phyloP scores from a whole-genome alignment of 352 stramenopile genomes.

The Pythium vanterpoolii region DNA sequence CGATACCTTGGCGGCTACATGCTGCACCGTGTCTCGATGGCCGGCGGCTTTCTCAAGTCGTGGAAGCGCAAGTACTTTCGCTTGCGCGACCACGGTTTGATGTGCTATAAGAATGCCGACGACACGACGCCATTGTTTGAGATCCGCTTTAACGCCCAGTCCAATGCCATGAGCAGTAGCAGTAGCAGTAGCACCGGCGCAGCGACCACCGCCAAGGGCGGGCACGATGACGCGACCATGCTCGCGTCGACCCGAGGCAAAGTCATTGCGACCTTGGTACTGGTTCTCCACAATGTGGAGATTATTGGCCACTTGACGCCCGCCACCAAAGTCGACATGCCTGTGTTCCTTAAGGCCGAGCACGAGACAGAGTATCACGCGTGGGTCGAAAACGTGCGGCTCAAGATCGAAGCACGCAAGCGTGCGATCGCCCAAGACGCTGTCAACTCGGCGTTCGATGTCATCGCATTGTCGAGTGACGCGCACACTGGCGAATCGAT shows the following conservation, averaged over 20 bases:
- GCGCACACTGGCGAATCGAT: slow-evolving; percentile 4
- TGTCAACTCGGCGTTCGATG: slow-evolving; percentile 16
- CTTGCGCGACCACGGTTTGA: slow-evolving; percentile 53
- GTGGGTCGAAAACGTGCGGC: slow-evolving; percentile 47
- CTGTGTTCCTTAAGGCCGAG: slow-evolving; percentile 50
- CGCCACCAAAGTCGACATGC: slow-evolving; percentile 38
- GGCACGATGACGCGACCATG: slow-evolving; percentile 13
- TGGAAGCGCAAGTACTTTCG: slow-evolving; percentile 77
- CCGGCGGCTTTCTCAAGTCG: slow-evolving; percentile 57
- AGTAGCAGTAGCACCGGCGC: no score
- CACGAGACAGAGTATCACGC: slow-evolving; percentile 34
- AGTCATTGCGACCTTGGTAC: slow-evolving; percentile 28
- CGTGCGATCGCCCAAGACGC: slow-evolving; percentile 26
- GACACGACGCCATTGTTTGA: slow-evolving; percentile 51
- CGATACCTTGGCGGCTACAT: slow-evolving; percentile 56
- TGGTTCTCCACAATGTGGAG: slow-evolving; percentile 53
- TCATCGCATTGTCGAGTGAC: background rate
- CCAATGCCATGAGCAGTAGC: slow-evolving; percentile 32
- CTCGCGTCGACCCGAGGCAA: slow-evolving; percentile 23
- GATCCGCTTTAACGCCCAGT: slow-evolving; percentile 51
- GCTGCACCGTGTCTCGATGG: slow-evolving; percentile 49
- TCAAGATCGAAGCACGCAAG: slow-evolving; percentile 53
- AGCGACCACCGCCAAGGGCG: slow-evolving; percentile 5
- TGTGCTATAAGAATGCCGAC: slow-evolving; percentile 60
- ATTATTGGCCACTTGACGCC: slow-evolving; percentile 35